Base-by-base conservation (phyloP, 805 yeast species). In the Zygosaccharomyces bisporus region DNA sequence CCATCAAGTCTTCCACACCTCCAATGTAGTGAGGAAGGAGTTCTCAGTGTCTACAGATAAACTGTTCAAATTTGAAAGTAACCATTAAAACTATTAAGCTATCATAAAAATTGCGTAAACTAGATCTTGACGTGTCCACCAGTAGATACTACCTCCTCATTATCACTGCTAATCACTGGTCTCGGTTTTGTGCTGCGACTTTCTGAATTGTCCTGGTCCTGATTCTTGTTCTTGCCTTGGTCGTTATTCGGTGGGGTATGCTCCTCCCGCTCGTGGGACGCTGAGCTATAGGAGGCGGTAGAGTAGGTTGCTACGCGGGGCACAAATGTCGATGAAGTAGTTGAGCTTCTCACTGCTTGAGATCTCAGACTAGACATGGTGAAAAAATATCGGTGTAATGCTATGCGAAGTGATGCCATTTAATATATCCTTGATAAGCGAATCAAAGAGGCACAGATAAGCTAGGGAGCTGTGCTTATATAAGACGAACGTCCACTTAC, bases 81-180 rank as follows among this genome's bases (percentile, higher is more conserved):
- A 21, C 25, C 9, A 21, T 21, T 21, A n/a, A 36, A 36, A 27
- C 31, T 27, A 27, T 10, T 27, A 27, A 27, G n/a, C 31, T 27
- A 27, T 21, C 31, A 12, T 27, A 27, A n/a, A n/a, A n/a, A n/a
- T n/a, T 27, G 31, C 31, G n/a, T 27, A n/a, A 27, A 27, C 31
- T 27, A 57, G 3, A 58, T 60, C 33, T 58, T 48, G 30, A 57
- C 51, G 46, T 58, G 61, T n/a, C 52, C 57, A 17, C 55, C 34
- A 5, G 53, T 61, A 18, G 62, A 55, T 32, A 55, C 58, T 9
- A 60, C 42, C n/a, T 54, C 56, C 5, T 59, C 64, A 41, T 59
- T 63, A 41, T 60, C 63, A 3, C 60, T 51, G 46, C 61, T 54
- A 25, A 58, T 53, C 13, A 54, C 49, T 8, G 48, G 48, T 16